Percentiles rank a stretch among this genome's conserved stretches.
Conservation (phyloP, 805 yeast species). For the Wickerhamiella domercqiae region DNA sequence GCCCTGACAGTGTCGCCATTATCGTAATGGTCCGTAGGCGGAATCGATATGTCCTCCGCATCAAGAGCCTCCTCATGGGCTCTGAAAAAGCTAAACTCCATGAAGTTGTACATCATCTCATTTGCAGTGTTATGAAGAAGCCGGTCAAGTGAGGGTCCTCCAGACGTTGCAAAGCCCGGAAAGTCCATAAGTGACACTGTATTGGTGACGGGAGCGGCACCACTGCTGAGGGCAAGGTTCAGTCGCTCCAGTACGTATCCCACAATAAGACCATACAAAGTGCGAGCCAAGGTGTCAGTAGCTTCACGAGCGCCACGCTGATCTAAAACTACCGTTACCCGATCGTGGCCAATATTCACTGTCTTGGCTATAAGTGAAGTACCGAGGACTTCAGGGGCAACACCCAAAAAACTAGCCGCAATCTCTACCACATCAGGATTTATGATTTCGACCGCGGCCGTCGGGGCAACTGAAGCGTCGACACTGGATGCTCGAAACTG, state of each 20-base stretch:
- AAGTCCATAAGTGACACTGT: constrained; percentile 27
- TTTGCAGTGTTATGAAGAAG: constrained; percentile 29
- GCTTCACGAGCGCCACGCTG: constrained; percentile 28
- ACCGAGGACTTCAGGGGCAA: constrained; percentile 25
- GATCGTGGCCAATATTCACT: constrained; percentile 23
- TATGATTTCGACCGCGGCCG: constrained; percentile 25
- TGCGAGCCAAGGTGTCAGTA: constrained; percentile 29
- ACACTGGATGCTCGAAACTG: constrained; percentile 22
- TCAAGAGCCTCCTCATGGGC: constrained; percentile 26
- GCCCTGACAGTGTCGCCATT: constrained; percentile 41
- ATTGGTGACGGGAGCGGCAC: constrained; percentile 18
- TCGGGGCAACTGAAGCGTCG: constrained; percentile 24
- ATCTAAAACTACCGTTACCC: constrained; percentile 29
- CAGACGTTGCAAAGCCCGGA: constrained; percentile 27
- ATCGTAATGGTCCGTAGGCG: constrained; percentile 40
- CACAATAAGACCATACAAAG: constrained; percentile 26
- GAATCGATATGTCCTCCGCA: constrained; percentile 27
- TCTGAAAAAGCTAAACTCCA: constrained; percentile 26
- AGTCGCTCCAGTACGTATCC: constrained; percentile 27
- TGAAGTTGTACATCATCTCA: constrained; percentile 27
- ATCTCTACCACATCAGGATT: constrained; percentile 23
- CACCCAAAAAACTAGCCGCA: constrained; percentile 28
- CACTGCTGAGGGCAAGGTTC: constrained; percentile 23
- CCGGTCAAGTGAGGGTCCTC: constrained; percentile 24
- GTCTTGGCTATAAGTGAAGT: constrained; percentile 27